Percentiles rank a stretch among this genome's conserved stretches.
Evolutionary conservation across 1,284 basidiomycete species (phyloP).

Genomic region (Golubevia pallescens): DNA sequence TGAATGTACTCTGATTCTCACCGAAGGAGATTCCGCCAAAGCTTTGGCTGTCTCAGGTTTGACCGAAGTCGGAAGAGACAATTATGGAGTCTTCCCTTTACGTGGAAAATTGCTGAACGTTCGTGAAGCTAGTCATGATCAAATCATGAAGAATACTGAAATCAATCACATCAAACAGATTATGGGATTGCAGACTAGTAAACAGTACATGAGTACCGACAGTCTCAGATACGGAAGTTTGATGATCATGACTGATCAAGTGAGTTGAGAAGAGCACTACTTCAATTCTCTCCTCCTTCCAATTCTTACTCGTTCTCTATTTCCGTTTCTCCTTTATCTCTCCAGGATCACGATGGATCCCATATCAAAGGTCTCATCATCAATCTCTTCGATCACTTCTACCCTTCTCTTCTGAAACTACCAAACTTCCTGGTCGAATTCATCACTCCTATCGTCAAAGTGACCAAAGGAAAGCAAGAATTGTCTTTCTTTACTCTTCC

Average conservation of each 20-base stretch:
- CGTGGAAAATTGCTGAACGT: constrained; percentile 98
- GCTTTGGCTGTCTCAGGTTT: constrained; percentile 92
- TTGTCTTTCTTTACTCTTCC: constrained; percentile 96
- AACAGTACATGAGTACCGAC: constrained; percentile 77
- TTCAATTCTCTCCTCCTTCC: too few relatives aligned
- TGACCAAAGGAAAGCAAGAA: constrained; percentile 80
- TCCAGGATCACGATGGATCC: constrained; percentile 91
- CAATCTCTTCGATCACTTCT: constrained; percentile 97
- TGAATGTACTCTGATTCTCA: constrained; percentile 93
- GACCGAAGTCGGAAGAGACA: constrained; percentile 91
- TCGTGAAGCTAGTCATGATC: constrained; percentile 91
- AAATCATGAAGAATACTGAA: constrained; percentile 97
- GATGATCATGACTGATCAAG: constrained; percentile 99
- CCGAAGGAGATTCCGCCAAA: constrained; percentile 99
- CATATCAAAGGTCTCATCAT: constrained; percentile 99
- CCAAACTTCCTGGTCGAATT: constrained; percentile 97
- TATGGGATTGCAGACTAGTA: constrained; percentile 91
- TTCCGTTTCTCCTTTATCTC: too few relatives aligned
- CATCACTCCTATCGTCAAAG: constrained; percentile 96
- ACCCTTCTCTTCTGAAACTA: constrained; percentile 88
- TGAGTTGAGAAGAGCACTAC: constrained; percentile 59
- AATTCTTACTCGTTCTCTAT: too few relatives aligned
- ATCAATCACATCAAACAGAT: constrained; percentile 98
- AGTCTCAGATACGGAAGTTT: constrained; percentile 89
- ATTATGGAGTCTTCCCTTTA: constrained; percentile 96